Conservation (phyloP, 352 stramenopile species). For the Pythium pyrilobum region DNA sequence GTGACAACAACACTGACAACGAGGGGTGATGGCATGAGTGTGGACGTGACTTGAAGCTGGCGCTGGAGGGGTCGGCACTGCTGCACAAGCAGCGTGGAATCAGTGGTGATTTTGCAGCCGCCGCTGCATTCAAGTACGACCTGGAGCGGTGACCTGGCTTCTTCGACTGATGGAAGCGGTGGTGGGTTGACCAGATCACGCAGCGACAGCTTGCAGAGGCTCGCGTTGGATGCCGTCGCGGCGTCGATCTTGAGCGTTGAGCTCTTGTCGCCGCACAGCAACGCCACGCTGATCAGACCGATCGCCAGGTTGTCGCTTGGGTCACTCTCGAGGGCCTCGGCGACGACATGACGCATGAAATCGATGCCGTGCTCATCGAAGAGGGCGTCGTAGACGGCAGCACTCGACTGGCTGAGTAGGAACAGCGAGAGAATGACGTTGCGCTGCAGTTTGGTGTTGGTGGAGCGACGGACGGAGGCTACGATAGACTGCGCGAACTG, state of each 20-base stretch:
- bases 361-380: constrained; percentile 7
- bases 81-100: background rate
- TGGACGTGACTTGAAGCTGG: background rate
- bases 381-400: constrained; percentile 13
- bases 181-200: background rate
- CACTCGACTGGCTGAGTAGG: constrained; percentile 27
- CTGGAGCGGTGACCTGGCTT: too few relatives aligned
- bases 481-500: constrained; percentile 22
- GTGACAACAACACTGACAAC: background rate
- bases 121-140: background rate
- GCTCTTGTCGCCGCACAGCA: constrained; percentile 27
- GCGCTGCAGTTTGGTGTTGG: constrained; percentile 33
- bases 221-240: background rate
- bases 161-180: too few relatives aligned
- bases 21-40: background rate
- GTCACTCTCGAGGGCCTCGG: constrained; percentile 17
- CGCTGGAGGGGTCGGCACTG: constrained; percentile 5
- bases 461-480: constrained; percentile 27
- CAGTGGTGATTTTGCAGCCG: background rate
- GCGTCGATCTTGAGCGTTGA: constrained; percentile 37
- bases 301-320: constrained; percentile 13
- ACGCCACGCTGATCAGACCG: constrained; percentile 18
- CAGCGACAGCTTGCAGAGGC: background rate
- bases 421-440: constrained; percentile 39
- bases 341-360: constrained; percentile 17